A percentile compares a stretch with the other conserved stretches of the same genome.
phyloP scores from a whole-genome alignment of 441 rosid genomes.

The Geranium incanum region DNA sequence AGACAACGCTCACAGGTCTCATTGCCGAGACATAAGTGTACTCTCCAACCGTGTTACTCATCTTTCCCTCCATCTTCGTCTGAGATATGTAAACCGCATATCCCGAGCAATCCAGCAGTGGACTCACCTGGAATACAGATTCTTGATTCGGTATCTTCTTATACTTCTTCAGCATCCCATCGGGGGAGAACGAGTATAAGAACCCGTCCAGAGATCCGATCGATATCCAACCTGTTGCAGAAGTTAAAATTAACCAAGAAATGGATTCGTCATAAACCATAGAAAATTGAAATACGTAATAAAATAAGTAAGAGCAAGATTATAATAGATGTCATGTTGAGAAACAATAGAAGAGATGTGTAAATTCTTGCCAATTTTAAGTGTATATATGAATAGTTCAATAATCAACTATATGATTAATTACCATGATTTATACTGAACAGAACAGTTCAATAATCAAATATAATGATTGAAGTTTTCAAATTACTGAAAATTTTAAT shows the following conservation, averaged over 20 bases:
- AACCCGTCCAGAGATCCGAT: constrained; percentile 78
- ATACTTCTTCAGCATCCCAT: constrained; percentile 49
- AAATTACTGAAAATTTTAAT: too few relatives aligned
- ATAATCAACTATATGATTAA: too few relatives aligned
- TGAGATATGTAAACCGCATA: constrained; percentile 56
- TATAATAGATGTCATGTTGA: background rate
- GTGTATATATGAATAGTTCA: too few relatives aligned
- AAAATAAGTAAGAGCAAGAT: background rate
- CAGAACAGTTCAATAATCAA: too few relatives aligned
- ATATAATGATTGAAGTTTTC: too few relatives aligned
- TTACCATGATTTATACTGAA: too few relatives aligned
- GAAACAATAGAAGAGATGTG: too few relatives aligned
- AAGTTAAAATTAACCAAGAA: background rate
- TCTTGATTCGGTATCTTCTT: constrained; percentile 30
- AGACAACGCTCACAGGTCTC: constrained; percentile 48
- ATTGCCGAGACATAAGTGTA: constrained; percentile 45
- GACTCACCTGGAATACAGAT: constrained; percentile 50
- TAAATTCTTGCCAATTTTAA: too few relatives aligned
- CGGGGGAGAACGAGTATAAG: constrained; percentile 64
- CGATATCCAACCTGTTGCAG: constrained; percentile 59
- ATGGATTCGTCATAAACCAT: too few relatives aligned
- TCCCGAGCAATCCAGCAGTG: constrained; percentile 73
- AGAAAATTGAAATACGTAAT: background rate
- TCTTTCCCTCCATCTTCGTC: constrained; percentile 55
- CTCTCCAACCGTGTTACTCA: constrained; percentile 29